A percentile compares a stretch with the other conserved stretches of the same genome.
Conservation (phyloP, 2,329 filamentous ascomycete species). For the Ambrosiella cleistominuta region DNA sequence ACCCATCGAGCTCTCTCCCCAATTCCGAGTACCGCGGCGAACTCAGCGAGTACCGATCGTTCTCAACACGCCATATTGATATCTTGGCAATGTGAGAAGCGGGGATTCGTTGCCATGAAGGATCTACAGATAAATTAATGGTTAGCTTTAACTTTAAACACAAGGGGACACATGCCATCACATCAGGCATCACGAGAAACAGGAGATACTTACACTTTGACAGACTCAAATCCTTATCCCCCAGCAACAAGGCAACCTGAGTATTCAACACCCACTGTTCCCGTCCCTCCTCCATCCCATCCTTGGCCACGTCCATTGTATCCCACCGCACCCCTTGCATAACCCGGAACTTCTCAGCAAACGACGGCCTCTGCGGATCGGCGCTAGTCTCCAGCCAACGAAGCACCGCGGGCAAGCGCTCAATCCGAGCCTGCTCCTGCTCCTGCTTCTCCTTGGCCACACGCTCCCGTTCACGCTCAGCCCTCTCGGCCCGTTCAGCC, state of each 20-base stretch:
- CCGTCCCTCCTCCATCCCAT: conserved; percentile 36
- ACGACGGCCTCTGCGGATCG: conserved; percentile 31
- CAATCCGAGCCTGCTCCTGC: conserved; percentile 35
- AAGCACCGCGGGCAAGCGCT: conserved; percentile 41
- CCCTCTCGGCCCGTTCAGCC: conserved; percentile 21
- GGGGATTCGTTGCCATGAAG: conserved; percentile 39
- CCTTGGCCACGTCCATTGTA: conserved; percentile 37
- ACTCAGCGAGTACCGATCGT: conserved; percentile 37
- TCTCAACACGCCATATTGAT: conserved; percentile 41
- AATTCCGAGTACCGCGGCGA: conserved; percentile 33
- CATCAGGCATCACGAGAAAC: background rate
- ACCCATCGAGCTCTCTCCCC: conserved; percentile 33
- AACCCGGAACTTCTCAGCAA: conserved; percentile 36
- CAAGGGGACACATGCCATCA: background rate
- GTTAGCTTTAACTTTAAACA: background rate
- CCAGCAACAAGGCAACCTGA: conserved; percentile 44
- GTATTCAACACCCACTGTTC: conserved; percentile 51
- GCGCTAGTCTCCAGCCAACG: conserved; percentile 39
- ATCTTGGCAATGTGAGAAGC: conserved; percentile 37
- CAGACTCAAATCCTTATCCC: conserved; percentile 44
- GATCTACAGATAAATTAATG: conserved; percentile 25
- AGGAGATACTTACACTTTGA: conserved; percentile 35
- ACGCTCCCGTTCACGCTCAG: conserved; percentile 31
- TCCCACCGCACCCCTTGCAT: conserved; percentile 47
- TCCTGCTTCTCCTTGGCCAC: conserved; percentile 35